These are phyloP conservation scores for Daldinia decipiens DNA, from an alignment of 495 filamentous ascomycete genomes.

Conservation along the genomic window DNA sequence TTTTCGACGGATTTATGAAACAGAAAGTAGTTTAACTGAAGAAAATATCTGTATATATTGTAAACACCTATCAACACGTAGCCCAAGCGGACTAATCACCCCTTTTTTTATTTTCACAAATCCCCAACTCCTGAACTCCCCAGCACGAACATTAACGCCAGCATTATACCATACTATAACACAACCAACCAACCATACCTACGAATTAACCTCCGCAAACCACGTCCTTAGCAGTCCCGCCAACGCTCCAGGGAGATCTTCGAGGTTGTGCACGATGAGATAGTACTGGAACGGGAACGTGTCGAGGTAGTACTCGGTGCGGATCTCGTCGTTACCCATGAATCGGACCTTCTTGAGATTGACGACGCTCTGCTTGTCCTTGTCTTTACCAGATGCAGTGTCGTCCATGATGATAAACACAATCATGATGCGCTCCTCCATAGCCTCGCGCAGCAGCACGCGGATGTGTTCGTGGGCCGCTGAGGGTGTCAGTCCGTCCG, in stretches of 20 bases:
- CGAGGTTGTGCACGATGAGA: slow-evolving; percentile 89
- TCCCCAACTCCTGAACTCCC: background rate
- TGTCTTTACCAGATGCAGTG: slow-evolving; percentile 52
- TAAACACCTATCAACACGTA: too few relatives aligned
- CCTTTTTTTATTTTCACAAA: too few relatives aligned
- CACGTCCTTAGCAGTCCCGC: slow-evolving; percentile 91
- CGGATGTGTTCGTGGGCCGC: slow-evolving; percentile 81
- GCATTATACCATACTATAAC: background rate
- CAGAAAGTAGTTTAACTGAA: background rate
- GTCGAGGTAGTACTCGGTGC: slow-evolving; percentile 89
- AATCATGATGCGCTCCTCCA: slow-evolving; percentile 95
- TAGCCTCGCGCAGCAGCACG: slow-evolving; percentile 82
- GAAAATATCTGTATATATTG: background rate
- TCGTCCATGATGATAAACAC: slow-evolving; percentile 97
- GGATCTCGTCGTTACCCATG: slow-evolving; percentile 57
- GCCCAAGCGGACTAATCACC: too few relatives aligned
- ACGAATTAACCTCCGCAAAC: slow-evolving; percentile 85
- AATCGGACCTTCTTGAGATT: slow-evolving; percentile 54
- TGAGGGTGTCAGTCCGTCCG: slow-evolving; percentile 87
- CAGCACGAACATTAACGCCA: background rate
- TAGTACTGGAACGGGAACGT: slow-evolving; percentile 97
- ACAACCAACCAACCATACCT: background rate
- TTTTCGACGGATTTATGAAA: slow-evolving; percentile 44
- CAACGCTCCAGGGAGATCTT: slow-evolving; percentile 87
- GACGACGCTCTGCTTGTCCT: slow-evolving; percentile 51